Evolutionary conservation across 1,284 basidiomycete genomes (phyloP).

Genomic region (Blastosporella zonata): DNA sequence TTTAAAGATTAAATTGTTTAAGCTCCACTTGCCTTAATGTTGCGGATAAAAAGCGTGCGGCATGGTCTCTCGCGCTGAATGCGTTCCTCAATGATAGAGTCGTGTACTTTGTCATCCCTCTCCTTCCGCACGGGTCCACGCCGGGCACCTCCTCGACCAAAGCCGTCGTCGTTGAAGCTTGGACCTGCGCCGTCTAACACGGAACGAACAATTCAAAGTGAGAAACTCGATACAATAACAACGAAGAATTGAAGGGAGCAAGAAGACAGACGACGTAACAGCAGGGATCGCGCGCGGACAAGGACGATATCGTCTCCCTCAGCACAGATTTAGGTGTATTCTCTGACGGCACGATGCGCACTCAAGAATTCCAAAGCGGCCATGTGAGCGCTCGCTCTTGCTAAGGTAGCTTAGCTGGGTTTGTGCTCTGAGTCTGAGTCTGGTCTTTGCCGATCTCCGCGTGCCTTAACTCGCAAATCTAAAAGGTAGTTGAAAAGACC

Average conservation of each 20-base stretch:
- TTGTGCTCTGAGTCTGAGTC: constrained; percentile 15
- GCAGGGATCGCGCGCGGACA: constrained; percentile 32
- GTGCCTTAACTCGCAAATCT: constrained; percentile 36
- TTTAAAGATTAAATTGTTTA: constrained; percentile 12
- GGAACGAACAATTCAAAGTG: constrained; percentile 45
- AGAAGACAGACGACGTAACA: constrained; percentile 33
- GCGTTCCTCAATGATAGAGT: constrained; percentile 85
- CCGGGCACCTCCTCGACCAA: constrained; percentile 42
- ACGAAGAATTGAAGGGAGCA: constrained; percentile 32
- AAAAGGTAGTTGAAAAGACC: constrained; percentile 22
- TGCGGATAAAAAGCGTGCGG: constrained; percentile 93
- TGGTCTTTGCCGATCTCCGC: constrained; percentile 28
- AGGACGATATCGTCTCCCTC: constrained; percentile 20
- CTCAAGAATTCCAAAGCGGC: constrained; percentile 24
- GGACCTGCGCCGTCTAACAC: constrained; percentile 58
- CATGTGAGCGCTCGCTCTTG: constrained; percentile 27
- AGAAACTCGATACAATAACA: constrained; percentile 42
- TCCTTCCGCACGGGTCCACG: constrained; percentile 59
- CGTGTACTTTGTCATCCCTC: constrained; percentile 80
- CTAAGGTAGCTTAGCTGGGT: constrained; percentile 42
- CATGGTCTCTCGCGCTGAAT: constrained; percentile 91
- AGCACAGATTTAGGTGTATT: constrained; percentile 18
- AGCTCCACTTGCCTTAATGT: constrained; percentile 84
- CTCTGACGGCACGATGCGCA: constrained; percentile 24
- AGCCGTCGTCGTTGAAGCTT: constrained; percentile 51